Percentiles rank a stretch among this genome's conserved stretches.
These are phyloP conservation scores for Cyberlindnera petersonii DNA, from an alignment of 805 yeast species.

Conservation along the genomic window DNA sequence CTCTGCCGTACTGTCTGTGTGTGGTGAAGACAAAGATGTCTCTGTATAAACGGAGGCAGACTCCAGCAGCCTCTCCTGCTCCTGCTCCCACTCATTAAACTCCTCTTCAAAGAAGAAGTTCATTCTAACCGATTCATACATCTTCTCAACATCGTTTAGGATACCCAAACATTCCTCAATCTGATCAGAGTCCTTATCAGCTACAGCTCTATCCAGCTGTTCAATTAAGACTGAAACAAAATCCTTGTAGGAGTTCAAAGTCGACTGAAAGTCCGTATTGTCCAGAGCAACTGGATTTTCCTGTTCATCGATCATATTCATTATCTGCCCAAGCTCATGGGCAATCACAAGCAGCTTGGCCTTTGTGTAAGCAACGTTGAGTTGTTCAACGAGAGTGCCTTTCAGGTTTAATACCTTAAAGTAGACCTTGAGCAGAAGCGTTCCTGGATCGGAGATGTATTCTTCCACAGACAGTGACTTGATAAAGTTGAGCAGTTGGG, in stretches of 20 bases:
- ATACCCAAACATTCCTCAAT: slow-evolving; percentile 66
- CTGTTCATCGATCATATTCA: slow-evolving; percentile 26
- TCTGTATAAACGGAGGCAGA: slow-evolving; percentile 6
- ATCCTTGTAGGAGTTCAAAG: slow-evolving; percentile 47
- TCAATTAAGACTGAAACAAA: slow-evolving; percentile 56
- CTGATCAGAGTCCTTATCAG: slow-evolving; percentile 48
- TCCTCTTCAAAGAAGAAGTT: slow-evolving; percentile 33
- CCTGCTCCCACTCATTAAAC: slow-evolving; percentile 23
- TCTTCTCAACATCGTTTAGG: slow-evolving; percentile 65
- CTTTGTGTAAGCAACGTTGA: slow-evolving; percentile 58
- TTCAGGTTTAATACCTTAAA: slow-evolving; percentile 43
- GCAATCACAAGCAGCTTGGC: slow-evolving; percentile 64
- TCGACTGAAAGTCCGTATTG: slow-evolving; percentile 36
- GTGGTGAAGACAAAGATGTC: slow-evolving; percentile 11
- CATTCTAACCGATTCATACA: slow-evolving; percentile 56
- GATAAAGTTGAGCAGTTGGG: slow-evolving; percentile 42
- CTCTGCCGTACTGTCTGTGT: slow-evolving; percentile 6
- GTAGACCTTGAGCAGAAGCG: slow-evolving; percentile 24
- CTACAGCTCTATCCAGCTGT: slow-evolving; percentile 54
- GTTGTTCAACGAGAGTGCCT: slow-evolving; percentile 46
- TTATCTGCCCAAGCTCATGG: slow-evolving; percentile 48
- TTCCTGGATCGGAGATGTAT: slow-evolving; percentile 25
- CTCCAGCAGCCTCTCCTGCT: slow-evolving; percentile 11
- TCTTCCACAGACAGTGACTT: slow-evolving; percentile 17
- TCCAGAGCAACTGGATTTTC: slow-evolving; percentile 22